Percentiles rank a stretch among this genome's conserved stretches.
phyloP scores from a whole-genome alignment of 768 basidiomycete species.

The Amanita molliuscula region DNA sequence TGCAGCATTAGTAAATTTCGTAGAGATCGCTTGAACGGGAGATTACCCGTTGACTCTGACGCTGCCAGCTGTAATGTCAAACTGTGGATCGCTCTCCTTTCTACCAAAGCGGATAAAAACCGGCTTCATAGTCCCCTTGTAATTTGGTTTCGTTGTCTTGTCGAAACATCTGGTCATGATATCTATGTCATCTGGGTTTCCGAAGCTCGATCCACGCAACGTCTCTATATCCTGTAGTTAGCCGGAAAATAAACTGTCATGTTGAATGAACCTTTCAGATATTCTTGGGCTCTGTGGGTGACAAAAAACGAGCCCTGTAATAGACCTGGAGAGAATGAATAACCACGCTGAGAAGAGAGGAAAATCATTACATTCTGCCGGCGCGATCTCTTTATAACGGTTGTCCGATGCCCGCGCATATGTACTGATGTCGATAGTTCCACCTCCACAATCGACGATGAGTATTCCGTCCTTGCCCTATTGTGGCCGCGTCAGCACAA shows the following conservation, averaged over 20 bases:
- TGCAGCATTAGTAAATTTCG: background rate
- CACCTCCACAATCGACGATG: conserved; percentile 3
- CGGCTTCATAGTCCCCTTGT: background rate
- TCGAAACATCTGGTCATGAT: conserved; percentile 2
- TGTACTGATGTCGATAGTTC: conserved; percentile 5
- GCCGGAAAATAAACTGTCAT: background rate
- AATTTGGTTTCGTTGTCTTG: conserved; percentile 1
- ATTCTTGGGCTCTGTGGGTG: background rate
- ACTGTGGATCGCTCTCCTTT: background rate
- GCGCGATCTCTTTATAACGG: conserved; percentile 1
- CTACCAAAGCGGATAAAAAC: background rate
- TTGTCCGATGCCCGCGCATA: background rate
- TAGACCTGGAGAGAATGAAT: background rate
- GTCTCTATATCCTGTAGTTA: background rate
- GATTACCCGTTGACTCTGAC: background rate
- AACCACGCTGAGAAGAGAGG: background rate
- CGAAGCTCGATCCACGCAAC: background rate
- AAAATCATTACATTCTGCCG: background rate
- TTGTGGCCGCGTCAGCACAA: background rate
- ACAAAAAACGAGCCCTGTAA: conserved; percentile 5
- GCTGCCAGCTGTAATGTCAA: background rate
- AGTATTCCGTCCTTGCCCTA: background rate
- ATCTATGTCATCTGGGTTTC: background rate
- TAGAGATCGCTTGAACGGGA: too few species aligned
- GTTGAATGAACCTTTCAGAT: background rate